These are phyloP conservation scores for Xylona heveae DNA, from an alignment of 495 filamentous ascomycete genomes.

Conservation along the genomic window DNA sequence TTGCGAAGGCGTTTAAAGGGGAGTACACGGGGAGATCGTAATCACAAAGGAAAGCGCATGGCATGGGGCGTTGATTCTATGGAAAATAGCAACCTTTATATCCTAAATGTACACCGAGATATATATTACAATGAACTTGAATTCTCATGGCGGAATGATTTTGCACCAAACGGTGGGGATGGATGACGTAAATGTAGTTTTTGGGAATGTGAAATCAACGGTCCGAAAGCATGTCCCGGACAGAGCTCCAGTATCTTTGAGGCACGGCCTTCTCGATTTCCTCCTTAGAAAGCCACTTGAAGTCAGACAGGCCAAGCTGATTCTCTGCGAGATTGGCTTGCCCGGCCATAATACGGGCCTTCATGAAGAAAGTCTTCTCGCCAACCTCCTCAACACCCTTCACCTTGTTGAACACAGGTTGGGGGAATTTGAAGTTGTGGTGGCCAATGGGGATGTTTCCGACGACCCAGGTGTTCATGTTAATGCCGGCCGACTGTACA, in stretches of 20 bases:
- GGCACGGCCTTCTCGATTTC: constrained; percentile 49
- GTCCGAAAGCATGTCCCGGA: constrained; percentile 65
- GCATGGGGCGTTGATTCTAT: too few relatives aligned
- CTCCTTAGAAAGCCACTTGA: constrained; percentile 79
- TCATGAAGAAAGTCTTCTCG: constrained; percentile 87
- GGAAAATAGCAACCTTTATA: too few relatives aligned
- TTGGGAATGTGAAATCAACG: too few relatives aligned
- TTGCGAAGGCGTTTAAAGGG: neutral
- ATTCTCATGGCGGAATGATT: too few relatives aligned
- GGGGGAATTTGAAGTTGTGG: constrained; percentile 27
- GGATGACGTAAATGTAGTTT: too few relatives aligned
- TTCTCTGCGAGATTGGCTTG: constrained; percentile 65
- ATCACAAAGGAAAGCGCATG: too few relatives aligned
- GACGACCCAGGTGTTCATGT: constrained; percentile 99
- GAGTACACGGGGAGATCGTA: neutral
- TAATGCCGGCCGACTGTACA: constrained; percentile 52
- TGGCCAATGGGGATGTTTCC: constrained; percentile 80
- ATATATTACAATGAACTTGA: too few relatives aligned
- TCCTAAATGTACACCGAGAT: too few relatives aligned
- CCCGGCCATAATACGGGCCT: constrained; percentile 88
- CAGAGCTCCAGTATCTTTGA: constrained; percentile 41
- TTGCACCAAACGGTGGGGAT: too few relatives aligned
- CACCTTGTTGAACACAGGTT: constrained; percentile 18
- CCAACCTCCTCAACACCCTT: constrained; percentile 12
- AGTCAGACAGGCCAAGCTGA: constrained; percentile 51